Evolutionary conservation across 371 early-diverging fungal species (phyloP).

Genomic region (Encephalitozoon intestinalis): DNA sequence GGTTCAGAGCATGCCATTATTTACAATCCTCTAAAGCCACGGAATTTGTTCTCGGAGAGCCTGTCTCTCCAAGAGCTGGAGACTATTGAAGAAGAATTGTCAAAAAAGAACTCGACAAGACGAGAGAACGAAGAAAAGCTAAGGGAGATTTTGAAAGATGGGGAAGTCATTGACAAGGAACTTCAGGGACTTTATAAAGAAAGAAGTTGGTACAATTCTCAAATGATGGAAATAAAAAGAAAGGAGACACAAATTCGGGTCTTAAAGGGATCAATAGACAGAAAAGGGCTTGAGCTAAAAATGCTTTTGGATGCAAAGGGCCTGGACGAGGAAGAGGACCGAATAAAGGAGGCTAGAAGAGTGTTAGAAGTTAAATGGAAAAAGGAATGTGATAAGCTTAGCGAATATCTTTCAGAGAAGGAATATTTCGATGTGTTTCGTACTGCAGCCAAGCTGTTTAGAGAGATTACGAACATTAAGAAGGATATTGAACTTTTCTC

Average conservation of each 20-base stretch:
- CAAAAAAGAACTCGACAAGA: conserved; percentile 25
- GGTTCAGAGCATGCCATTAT: conserved; percentile 48
- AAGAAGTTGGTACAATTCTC: background rate
- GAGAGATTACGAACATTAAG: background rate
- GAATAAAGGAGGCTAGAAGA: conserved; percentile 10
- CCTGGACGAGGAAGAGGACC: conserved; percentile 17
- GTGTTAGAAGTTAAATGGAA: background rate
- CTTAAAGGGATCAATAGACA: conserved; percentile 5
- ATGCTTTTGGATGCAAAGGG: conserved; percentile 5
- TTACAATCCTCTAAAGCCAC: conserved; percentile 18
- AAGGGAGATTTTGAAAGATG: conserved; percentile 3
- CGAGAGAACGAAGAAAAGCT: conserved; percentile 30
- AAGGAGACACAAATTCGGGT: background rate
- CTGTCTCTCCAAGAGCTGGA: conserved; percentile 14
- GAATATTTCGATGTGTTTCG: background rate
- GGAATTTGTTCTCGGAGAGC: conserved; percentile 35
- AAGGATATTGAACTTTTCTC: background rate
- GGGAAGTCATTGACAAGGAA: background rate
- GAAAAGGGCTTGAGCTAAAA: conserved; percentile 3
- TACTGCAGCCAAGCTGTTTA: background rate
- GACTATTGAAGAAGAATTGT: conserved; percentile 33
- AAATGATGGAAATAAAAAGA: background rate
- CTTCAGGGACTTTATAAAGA: background rate
- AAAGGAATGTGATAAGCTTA: background rate
- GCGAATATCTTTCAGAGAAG: conserved; percentile 12